Evolutionary conservation across 805 yeast species (phyloP).

Genomic region (Candida tallmaniae): DNA sequence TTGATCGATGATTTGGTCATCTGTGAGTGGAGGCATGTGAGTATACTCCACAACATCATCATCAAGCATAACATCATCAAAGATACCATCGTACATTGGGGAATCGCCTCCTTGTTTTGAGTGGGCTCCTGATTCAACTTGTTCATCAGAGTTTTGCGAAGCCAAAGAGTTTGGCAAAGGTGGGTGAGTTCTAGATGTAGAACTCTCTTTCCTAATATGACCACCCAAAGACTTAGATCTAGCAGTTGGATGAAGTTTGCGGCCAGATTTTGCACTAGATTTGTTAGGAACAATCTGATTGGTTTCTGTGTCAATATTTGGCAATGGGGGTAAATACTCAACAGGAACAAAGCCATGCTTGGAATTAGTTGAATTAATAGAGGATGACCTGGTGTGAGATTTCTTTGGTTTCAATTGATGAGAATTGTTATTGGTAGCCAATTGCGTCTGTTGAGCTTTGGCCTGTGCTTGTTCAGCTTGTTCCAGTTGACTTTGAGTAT

Average conservation of each 20-base stretch:
- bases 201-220: constrained; percentile 62
- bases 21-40: constrained; percentile 33
- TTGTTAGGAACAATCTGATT: constrained; percentile 15
- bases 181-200: constrained; percentile 24
- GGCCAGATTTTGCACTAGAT: constrained; percentile 8
- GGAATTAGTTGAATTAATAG: constrained; percentile 19
- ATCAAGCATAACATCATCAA: constrained; percentile 53
- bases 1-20: constrained; percentile 39
- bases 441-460: background rate
- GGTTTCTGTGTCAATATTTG: constrained; percentile 30
- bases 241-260: constrained; percentile 70
- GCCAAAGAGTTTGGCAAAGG: constrained; percentile 42
- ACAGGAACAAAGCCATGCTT: constrained; percentile 41
- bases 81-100: constrained; percentile 40
- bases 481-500: constrained; percentile 5
- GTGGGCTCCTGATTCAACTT: constrained; percentile 13
- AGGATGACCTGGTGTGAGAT: constrained; percentile 29
- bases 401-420: constrained; percentile 15
- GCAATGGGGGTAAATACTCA: constrained; percentile 42
- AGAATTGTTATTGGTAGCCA: constrained; percentile 1
- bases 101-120: constrained; percentile 22
- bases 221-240: constrained; percentile 83
- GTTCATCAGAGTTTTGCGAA: constrained; percentile 43
- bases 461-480: constrained; percentile 9
- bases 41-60: constrained; percentile 27